Conservation (phyloP, 768 basidiomycete genomes). For the Russula ochroleuca region DNA sequence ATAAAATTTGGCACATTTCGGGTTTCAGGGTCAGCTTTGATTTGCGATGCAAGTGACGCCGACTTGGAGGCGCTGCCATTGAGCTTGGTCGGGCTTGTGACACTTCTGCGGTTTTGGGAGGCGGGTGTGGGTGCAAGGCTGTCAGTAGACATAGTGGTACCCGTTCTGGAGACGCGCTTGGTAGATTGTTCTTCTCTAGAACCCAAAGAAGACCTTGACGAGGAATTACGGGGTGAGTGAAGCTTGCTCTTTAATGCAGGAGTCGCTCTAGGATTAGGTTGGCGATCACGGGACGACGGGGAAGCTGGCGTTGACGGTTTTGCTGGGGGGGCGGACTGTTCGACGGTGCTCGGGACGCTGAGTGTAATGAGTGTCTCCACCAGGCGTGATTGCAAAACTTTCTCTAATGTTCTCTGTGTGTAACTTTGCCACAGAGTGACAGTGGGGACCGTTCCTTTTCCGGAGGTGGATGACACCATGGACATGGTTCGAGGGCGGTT, state of each 20-base stretch:
- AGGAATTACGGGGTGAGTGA: slow-evolving; percentile 1
- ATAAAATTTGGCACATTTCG: slow-evolving; percentile 57
- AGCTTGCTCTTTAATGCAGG: slow-evolving; percentile 12
- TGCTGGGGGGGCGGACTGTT: background rate
- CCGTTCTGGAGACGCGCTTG: slow-evolving; percentile 9
- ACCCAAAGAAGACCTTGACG: background rate
- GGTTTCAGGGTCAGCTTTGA: slow-evolving; percentile 19
- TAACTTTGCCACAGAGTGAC: slow-evolving; percentile 47
- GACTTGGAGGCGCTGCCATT: slow-evolving; percentile 13
- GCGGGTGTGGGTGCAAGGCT: slow-evolving; percentile 4
- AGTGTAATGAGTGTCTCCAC: slow-evolving; percentile 75
- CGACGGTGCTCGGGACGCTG: slow-evolving; percentile 33
- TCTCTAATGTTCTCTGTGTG: slow-evolving; percentile 67
- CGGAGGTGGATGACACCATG: slow-evolving; percentile 15
- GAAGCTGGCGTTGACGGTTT: slow-evolving; percentile 8
- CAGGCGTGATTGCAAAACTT: slow-evolving; percentile 63
- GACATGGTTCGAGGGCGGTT: slow-evolving; percentile 21
- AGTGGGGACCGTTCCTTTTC: slow-evolving; percentile 28
- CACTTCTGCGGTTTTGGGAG: slow-evolving; percentile 7
- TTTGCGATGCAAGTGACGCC: slow-evolving; percentile 11
- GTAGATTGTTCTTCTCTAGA: slow-evolving; percentile 12
- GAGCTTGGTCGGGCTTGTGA: background rate
- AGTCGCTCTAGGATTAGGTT: slow-evolving; percentile 12
- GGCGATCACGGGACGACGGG: slow-evolving; percentile 4
- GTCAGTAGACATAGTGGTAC: background rate